phyloP scores from a whole-genome alignment of 257 asterid species.

The Nicotiana tabacum region DNA sequence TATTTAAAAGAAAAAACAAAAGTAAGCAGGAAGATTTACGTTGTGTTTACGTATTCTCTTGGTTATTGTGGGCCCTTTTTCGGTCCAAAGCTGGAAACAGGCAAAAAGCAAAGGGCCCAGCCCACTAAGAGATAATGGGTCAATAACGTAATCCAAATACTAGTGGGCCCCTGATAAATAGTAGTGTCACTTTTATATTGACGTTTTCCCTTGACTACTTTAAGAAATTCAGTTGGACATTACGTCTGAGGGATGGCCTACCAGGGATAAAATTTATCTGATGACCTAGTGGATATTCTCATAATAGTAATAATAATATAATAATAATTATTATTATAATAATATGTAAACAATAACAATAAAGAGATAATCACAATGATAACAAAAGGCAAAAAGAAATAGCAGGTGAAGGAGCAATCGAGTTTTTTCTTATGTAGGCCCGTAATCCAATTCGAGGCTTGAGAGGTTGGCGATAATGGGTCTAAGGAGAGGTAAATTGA shows the following conservation, averaged over 20 bases:
- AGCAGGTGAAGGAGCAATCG: too few species aligned
- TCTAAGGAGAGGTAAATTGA: too few species aligned
- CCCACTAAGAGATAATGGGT: not conserved
- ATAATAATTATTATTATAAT: not conserved
- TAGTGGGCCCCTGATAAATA: not conserved
- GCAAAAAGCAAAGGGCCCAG: not conserved
- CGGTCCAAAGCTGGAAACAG: not conserved
- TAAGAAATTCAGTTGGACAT: constrained; percentile 4
- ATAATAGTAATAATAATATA: not conserved
- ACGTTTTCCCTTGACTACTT: not conserved
- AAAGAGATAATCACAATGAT: too few species aligned
- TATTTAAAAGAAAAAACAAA: too few species aligned
- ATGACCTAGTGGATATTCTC: not conserved
- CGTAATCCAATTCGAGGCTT: too few species aligned
- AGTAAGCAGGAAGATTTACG: not conserved
- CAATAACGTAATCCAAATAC: not conserved
- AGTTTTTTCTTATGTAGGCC: too few species aligned
- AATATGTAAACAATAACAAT: not conserved
- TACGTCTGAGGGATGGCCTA: not conserved
- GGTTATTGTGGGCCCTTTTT: not conserved
- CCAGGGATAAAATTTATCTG: not conserved
- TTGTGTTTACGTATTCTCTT: not conserved
- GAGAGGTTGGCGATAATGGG: too few species aligned
- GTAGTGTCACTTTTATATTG: not conserved
- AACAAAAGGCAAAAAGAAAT: not conserved